Base-by-base conservation (phyloP, 192 early-diverging fungal species). In the Endogone sp. region DNA sequence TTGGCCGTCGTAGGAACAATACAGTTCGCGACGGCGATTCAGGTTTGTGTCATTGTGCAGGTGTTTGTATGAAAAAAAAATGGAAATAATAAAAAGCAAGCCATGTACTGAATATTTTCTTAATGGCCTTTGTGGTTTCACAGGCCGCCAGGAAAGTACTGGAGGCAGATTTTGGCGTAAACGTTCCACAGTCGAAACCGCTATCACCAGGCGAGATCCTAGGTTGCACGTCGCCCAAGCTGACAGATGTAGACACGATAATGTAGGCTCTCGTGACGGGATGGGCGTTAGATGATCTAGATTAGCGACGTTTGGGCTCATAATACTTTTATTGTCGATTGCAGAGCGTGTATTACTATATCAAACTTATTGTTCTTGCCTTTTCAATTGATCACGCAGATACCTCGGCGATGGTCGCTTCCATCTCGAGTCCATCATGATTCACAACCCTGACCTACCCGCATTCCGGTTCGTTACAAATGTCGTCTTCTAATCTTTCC, bases 351-450 rank as follows among this genome's bases (percentile, higher is more conserved):
- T n/a, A 67, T 2, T 24, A 72, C 29, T 1, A 25, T 25, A 72
- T 20, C 24, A 71, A 23, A 24, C 25, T 62, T 27, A 37, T 60
- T 20, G 3, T 24, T 24, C 6, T 56, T 13, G 13, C 37, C 37
- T 11, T 49, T 49, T 49, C 6, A 49, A 6, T 49, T 16, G 3
- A 27, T 23, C 26, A 29, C 9, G 22, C 56, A 84, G 79, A 44
- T 90, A 84, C 75, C 76, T 94, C 60, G 98, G 95, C 29, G 98
- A 99, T 69, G 98, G 98, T 2, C 83, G 96, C 49, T 99, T 99
- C 77, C 98, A 99, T 82, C 82, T 99, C 28, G 98, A 99, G 78
- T 92, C 96, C 23, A 96, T 98, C 66, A 98, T 99, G 98, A 98
- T 99, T 60, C 91, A 93, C 65, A 99, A 99, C 71, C 96, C 96